Evolutionary conservation across 345 rosid species (phyloP), one percentile per base, ranked within the genome.

Genomic region (Sisymbrium irio): DNA sequence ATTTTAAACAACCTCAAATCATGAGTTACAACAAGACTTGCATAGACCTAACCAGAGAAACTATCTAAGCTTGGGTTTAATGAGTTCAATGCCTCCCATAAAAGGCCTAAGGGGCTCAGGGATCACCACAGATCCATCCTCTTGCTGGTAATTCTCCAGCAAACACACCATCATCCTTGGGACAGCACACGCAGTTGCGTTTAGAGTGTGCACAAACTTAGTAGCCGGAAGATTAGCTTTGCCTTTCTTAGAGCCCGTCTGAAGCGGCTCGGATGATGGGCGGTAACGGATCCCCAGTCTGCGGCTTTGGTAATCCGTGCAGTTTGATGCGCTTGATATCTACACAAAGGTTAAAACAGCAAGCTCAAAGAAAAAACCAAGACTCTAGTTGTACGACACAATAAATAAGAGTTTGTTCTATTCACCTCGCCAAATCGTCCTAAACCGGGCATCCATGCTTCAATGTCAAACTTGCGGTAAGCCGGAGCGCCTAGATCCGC

Each of bases 361-460:
- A 36, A 14, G 49, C 44, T 75, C 58, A 55, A 4, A 17, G n/a
- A 18, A 13, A 57, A 62, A 37, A 28, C 20, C n/a, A 56, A 27
- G 36, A 36, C 7, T 35, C 18, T 20, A 22, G 64, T 60, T 54
- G 28, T 68, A 9, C 3, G 11, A 53, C 30, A 35, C 28, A 27
- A 2, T 2, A 27, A 6, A 17, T n/a, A 20, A 14, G 65, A 17
- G 36, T 56, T 51, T 39, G 62, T 35, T 60, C 22, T 18, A 33
- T n/a, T 66, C 83, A 94, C 98, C 97, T 94, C 97, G 15, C 98
- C 97, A 53, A 80, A 94, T 7, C 96, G 82, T 57, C 89, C 98
- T 62, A 93, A 82, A 71, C 98, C 96, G 5, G 98, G 97, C 97
- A 94, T 94, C 98, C 98, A 94, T 71, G 97, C 97, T 77, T 94